Evolutionary conservation across 106 monocot genomes (phyloP).

Genomic region (Dendrobium officinale): DNA sequence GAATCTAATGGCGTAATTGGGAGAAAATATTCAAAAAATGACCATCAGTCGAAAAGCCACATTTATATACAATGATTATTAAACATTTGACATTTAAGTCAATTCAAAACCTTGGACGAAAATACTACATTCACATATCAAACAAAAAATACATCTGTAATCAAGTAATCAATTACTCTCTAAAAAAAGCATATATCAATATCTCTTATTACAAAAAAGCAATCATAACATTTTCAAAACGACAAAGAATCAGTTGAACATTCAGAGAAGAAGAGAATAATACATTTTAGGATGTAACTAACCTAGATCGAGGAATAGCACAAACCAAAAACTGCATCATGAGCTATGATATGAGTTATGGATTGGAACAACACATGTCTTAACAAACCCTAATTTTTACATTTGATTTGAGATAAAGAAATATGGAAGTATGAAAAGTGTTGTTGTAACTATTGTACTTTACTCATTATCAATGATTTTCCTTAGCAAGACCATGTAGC

Average conservation of each 20-base stretch:
- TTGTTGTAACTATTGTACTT: too few species aligned
- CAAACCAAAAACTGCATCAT: neutral
- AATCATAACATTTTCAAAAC: neutral
- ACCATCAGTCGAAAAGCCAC: neutral
- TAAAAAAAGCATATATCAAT: neutral
- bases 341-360: neutral
- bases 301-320: neutral
- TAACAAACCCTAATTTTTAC: neutral
- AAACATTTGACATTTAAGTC: neutral
- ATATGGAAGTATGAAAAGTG: neutral
- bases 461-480: too few species aligned
- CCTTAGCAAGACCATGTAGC: too few species aligned
- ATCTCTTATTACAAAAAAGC: neutral
- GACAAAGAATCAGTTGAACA: neutral
- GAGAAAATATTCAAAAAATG: neutral
- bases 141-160: neutral
- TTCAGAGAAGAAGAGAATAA: neutral
- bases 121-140: neutral
- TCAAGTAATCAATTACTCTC: neutral
- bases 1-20: neutral
- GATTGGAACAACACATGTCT: neutral
- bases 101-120: neutral
- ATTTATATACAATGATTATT: neutral
- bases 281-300: neutral
- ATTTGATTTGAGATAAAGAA: neutral